Base-by-base conservation (phyloP, 179 eudicot species). In the Monotropa hypopitys region DNA sequence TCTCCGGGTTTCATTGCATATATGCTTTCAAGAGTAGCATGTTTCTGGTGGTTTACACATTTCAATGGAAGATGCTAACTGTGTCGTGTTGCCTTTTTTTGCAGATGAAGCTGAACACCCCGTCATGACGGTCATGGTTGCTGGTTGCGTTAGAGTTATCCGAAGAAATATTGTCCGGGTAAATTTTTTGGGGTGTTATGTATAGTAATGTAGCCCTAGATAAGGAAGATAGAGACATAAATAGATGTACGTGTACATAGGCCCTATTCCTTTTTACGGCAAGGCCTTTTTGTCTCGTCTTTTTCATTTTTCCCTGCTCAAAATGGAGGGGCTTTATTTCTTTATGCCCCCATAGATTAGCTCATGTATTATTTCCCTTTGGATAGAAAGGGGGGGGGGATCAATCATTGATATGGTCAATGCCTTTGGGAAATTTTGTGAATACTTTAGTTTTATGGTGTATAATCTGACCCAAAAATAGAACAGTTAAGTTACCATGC, bases 161-260 rank as follows among this genome's bases (percentile, higher is more conserved):
- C 70, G 76, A 69, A 82, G 80, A 45, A 77, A 70, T 57, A 53
- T 78, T 76, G 81, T 81, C 76, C 38, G 80, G 87, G 78, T 72
- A 46, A 76, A 38, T 70, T 73, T 88, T 73, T 79, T 83, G 84
- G 88, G 88, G 86, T 81, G 80, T 83, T 77, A 70, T 93, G 98
- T 93, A 91, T 73, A 91, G 84, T 86, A 86, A 77, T 81, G 78
- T 84, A 74, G 81, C 84, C 81, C 73, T 85, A 81, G 82, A 78
- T 76, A 77, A 78, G 78, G 86, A 85, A 84, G 88, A 85, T 86
- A 72, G 90, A 83, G 84, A 81, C 76, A 73, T 74, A 67, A 61
- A 81, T 77, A 84, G 89, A 87, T 91, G 89, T 84, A 88, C 79
- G 82, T 93, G 94, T 90, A 90, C 88, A 90, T 88, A 81, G 83